Evolutionary conservation across 768 basidiomycete genomes (phyloP).

Genomic region (Suillus bovinus): DNA sequence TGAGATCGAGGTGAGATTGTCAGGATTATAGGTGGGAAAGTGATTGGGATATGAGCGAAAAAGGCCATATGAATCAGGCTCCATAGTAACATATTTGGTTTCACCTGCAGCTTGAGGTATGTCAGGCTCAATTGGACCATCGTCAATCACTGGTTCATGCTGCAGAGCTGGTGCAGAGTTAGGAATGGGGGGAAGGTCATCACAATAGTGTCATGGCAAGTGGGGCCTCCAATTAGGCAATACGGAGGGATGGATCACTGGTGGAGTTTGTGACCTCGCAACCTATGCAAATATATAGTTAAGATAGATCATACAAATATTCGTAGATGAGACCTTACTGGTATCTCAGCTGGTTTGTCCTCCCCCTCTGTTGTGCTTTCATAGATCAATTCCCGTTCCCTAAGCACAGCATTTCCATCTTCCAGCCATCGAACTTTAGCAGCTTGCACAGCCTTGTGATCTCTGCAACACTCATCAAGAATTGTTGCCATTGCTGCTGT

Average conservation of each 20-base stretch:
- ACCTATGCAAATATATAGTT: neutral
- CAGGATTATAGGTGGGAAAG: constrained; percentile 2
- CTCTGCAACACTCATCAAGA: too few species aligned
- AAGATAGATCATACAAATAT: too few species aligned
- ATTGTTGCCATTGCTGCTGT: too few species aligned
- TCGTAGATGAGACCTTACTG: too few species aligned
- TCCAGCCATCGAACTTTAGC: too few species aligned
- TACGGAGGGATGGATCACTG: neutral
- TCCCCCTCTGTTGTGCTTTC: neutral
- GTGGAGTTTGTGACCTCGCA: neutral
- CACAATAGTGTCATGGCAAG: neutral
- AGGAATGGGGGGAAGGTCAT: neutral
- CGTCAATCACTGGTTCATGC: neutral
- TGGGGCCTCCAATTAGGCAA: neutral
- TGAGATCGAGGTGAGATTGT: neutral
- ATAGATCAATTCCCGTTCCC: neutral
- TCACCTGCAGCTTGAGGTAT: neutral
- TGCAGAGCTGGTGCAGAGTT: neutral
- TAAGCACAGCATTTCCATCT: neutral
- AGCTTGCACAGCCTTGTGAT: too few species aligned
- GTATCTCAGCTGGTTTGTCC: too few species aligned
- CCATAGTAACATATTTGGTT: too few species aligned
- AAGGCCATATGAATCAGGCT: neutral
- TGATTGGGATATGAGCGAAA: neutral
- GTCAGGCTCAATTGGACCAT: neutral